These are phyloP conservation scores for Blepharisma stoltei DNA, from an alignment of 73 alveolate species.

Conservation along the genomic window DNA sequence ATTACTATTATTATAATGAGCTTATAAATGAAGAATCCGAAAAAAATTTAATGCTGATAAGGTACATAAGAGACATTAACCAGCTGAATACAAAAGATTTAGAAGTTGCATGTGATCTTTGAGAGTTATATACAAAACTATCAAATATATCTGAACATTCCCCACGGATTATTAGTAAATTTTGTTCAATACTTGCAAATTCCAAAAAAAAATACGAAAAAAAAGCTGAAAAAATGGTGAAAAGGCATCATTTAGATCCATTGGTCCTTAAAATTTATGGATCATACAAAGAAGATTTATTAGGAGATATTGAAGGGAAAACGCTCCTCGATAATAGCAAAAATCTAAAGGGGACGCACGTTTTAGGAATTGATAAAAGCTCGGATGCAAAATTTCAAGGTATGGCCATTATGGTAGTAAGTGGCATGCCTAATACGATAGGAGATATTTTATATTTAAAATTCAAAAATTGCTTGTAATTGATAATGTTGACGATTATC, in stretches of 20 bases:
- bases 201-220: neutral
- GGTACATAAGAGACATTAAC: neutral
- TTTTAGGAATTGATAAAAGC: neutral
- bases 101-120: too few relatives aligned
- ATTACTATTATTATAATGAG: neutral
- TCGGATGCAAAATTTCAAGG: neutral
- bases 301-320: neutral
- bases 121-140: too few relatives aligned
- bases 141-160: too few relatives aligned
- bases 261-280: neutral
- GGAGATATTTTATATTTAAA: conserved; percentile 12
- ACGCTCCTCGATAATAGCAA: neutral
- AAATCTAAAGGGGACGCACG: neutral
- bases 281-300: neutral
- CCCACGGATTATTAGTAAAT: too few relatives aligned
- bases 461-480: neutral
- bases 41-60: neutral
- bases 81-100: neutral
- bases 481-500: neutral
- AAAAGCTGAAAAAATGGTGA: neutral
- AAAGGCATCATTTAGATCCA: too few relatives aligned
- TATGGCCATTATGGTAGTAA: neutral
- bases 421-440: neutral
- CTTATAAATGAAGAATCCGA: neutral
- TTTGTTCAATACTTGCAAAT: too few relatives aligned